Evolutionary conservation across 768 basidiomycete species (phyloP), one percentile per base, ranked within the genome.

Genomic region (Leccinum sublutescens): DNA sequence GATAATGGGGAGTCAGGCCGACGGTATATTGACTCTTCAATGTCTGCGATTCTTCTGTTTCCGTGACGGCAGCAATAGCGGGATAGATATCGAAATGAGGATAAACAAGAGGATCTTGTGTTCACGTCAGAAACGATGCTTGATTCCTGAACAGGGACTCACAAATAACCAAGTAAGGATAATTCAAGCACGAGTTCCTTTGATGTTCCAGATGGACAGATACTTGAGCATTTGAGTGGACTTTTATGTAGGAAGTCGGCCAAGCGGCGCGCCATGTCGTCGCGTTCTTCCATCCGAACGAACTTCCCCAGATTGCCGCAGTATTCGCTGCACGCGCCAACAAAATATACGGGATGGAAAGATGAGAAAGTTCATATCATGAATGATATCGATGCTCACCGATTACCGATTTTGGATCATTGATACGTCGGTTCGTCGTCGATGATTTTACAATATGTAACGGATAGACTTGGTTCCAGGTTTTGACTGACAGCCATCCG

Each of bases 291-390:
- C 63, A 67, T 52, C 66, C 66, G 5, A 67, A 68, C 23, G 68
- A 66, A 52, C 17, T 54, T 47, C 58, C 60, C 79, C 23, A 60
- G 10, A 83, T 81, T 4, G 77, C 29, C 9, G 31, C 29, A 31
- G 23, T 33, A 79, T 69, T 74, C 82, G 77, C 50, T 87, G 78
- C 58, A 71, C 17, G 45, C 9, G 21, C 8, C 76, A 81, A 31
- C 83, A 67, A 66, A 87, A 81, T 19, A 83, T 85, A 11, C 83
- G 79, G 33, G 78, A 78, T n/a, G 80, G 67, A 51, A 75, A 75
- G 17, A 15, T 53, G 45, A 62, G 60, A 36, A 56, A 40, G 48
- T 19, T 4, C 9, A 62, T 0, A 23, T 49, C 21, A 50, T 48
- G 17, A 23, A 27, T 25, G 8, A 34, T 21, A 17, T 19, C 31